Base-by-base conservation (phyloP, 2,329 filamentous ascomycete species). In the Dactylellina haptotyla region DNA sequence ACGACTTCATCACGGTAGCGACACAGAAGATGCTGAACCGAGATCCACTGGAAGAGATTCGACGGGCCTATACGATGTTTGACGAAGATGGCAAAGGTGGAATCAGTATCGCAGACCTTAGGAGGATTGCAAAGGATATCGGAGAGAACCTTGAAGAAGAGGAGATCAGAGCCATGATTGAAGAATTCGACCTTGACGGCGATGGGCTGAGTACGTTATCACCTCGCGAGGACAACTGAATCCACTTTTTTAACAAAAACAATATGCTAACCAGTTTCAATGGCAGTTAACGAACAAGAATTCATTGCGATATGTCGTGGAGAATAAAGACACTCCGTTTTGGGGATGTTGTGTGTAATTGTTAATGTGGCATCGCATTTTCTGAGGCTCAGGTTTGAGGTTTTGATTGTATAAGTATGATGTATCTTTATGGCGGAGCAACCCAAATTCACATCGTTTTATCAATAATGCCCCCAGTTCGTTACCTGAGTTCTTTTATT, bases 141-240 rank as follows among this genome's bases (percentile, higher is more conserved):
- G 95, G 95, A 5, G 94, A 98, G 81, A 92, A 91, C 10, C 85
- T 99, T 77, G 92, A 95, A 77, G 94, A 99, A 79, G 91, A 96
- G 78, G 95, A 99, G 81, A 85, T 99, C 75, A 85, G 88, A 77
- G 93, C 93, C 76, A 99, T 99, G 95, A 95, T 99, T 83, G 93
- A 97, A 79, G 94, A 98, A 82, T 96, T 98, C 83, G 95, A 99
- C 83, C 85, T 97, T 76, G 91, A 96, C 79, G 94, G 92, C 0
- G 96, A 96, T 77, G 93, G 93, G 9, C 93, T 78, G 70, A 78
- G 77, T 78, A 76, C 57, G 77, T 25, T 41, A 16, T 12, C n/a
- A 12, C 26, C n/a, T n/a, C 41, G n/a, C n/a, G 23, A 46, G 12
- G 16, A n/a, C 41, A 23, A 46, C 10, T 46, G 25, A 3, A 20